A percentile compares a stretch with the other conserved stretches of the same genome.
Conservation (phyloP, 169 alveolate genomes). For the Babesia sp. region DNA sequence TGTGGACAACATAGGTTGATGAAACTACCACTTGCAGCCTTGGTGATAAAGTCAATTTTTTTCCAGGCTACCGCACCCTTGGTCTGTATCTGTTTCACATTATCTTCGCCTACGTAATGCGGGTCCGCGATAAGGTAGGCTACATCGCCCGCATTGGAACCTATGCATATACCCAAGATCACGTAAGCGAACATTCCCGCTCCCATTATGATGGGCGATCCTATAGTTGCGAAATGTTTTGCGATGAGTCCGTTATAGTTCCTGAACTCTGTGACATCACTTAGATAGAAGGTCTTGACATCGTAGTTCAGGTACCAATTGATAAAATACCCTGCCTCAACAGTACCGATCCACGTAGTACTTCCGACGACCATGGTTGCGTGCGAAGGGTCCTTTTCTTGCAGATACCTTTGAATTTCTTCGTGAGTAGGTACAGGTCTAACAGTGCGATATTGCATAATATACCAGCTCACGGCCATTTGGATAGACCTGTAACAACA, state of each 20-base stretch:
- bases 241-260: constrained; percentile 62
- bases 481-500: constrained; percentile 77
- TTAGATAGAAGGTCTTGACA: constrained; percentile 63
- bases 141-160: constrained; percentile 57
- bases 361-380: constrained; percentile 60
- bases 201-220: constrained; percentile 73
- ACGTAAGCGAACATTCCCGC: constrained; percentile 75
- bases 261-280: constrained; percentile 63
- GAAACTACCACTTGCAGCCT: constrained; percentile 68
- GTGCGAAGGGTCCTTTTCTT: constrained; percentile 67
- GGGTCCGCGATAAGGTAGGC: constrained; percentile 78
- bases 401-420: constrained; percentile 64
- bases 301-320: constrained; percentile 70
- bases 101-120: constrained; percentile 75
- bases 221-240: constrained; percentile 64
- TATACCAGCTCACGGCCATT: constrained; percentile 77
- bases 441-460: constrained; percentile 63
- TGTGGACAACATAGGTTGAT: constrained; percentile 71
- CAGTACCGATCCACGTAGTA: constrained; percentile 78
- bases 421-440: constrained; percentile 62
- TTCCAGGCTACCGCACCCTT: constrained; percentile 77
- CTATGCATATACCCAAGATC: constrained; percentile 70
- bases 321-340: constrained; percentile 72
- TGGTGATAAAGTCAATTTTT: constrained; percentile 65
- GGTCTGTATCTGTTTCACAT: constrained; percentile 45